These are phyloP conservation scores for Entonaema liquescens DNA, from an alignment of 495 filamentous ascomycete genomes.

Conservation along the genomic window DNA sequence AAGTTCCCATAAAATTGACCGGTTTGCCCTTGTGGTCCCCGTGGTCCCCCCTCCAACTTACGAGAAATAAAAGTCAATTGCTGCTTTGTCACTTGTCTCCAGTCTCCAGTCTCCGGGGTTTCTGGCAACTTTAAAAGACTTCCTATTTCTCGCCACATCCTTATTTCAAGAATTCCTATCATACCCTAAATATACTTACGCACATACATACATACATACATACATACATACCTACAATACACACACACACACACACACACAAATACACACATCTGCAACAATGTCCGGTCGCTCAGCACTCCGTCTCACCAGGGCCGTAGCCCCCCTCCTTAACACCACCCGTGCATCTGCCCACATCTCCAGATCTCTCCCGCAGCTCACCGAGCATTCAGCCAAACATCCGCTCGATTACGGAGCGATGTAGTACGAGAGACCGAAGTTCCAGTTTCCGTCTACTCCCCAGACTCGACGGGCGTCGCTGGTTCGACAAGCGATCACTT, in stretches of 20 bases:
- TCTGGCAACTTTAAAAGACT: constrained; percentile 4
- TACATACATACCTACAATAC: neutral
- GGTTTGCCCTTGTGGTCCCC: constrained; percentile 22
- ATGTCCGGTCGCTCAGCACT: constrained; percentile 55
- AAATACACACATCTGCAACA: constrained; percentile 30
- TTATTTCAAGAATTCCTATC: neutral
- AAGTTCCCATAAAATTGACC: constrained; percentile 19
- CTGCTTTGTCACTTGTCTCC: constrained; percentile 4
- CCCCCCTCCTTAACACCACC: constrained; percentile 45
- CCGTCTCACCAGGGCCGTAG: constrained; percentile 45
- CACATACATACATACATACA: neutral
- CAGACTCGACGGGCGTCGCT: constrained; percentile 53
- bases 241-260: neutral
- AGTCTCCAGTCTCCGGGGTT: constrained; percentile 3
- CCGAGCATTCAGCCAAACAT: constrained; percentile 47
- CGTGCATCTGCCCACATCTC: constrained; percentile 39
- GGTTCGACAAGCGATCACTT: constrained; percentile 67
- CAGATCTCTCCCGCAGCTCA: constrained; percentile 52
- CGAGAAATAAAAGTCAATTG: constrained; percentile 1
- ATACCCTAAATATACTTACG: neutral
- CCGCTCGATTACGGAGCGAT: constrained; percentile 43
- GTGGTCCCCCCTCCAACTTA: constrained; percentile 6
- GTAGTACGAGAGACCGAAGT: constrained; percentile 61
- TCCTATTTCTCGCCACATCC: constrained; percentile 6
- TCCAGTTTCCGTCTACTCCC: constrained; percentile 58